Conservation (phyloP, 768 basidiomycete genomes). For the Rhizopogon salebrosus region DNA sequence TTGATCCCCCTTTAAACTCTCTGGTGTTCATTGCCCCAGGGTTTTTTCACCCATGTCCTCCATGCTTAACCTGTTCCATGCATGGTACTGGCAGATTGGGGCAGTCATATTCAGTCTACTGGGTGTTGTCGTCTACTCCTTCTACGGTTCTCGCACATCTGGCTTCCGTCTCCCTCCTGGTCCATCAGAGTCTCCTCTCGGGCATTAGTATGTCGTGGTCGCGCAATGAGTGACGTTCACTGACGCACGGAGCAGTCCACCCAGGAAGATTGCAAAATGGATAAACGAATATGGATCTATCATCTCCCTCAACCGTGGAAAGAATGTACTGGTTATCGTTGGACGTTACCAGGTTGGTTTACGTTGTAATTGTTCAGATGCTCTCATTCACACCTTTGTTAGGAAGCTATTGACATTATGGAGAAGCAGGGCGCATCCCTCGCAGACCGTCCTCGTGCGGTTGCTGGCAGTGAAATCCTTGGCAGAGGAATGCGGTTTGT, state of each 20-base stretch:
- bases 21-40: too few species aligned
- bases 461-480: constrained; percentile 53
- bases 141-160: not conserved
- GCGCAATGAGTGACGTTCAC: too few species aligned
- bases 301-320: constrained; percentile 3
- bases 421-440: constrained; percentile 51
- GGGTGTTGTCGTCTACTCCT: not conserved
- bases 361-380: constrained; percentile 14
- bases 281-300: constrained; percentile 6
- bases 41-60: not conserved
- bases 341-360: constrained; percentile 2
- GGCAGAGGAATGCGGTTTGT: constrained; percentile 55
- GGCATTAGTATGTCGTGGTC: not conserved
- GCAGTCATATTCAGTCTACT: not conserved
- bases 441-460: constrained; percentile 45
- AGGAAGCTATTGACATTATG: constrained; percentile 51
- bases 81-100: not conserved
- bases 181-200: constrained; percentile 2
- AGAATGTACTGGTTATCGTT: constrained; percentile 2
- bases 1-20: too few species aligned
- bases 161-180: not conserved
- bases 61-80: not conserved
- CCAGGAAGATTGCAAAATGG: constrained; percentile 4
- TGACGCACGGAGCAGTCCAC: not conserved
- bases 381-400: not conserved